A percentile compares a stretch with the other conserved stretches of the same genome.
Conservation (phyloP, 495 filamentous ascomycete genomes). For the Penicillium macrosclerotiorum region DNA sequence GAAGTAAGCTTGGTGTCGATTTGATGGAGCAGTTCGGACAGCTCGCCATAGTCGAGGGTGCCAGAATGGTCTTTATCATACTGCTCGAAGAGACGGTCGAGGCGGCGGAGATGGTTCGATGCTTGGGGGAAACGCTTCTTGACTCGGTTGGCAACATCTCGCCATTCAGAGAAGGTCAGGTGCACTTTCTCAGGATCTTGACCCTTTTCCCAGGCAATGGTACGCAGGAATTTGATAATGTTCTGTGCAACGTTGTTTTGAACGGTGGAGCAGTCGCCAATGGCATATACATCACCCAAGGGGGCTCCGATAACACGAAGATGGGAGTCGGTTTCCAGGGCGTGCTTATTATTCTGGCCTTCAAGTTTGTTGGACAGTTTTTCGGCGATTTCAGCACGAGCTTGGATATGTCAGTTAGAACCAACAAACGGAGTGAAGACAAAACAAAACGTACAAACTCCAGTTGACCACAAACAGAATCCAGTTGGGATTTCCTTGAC, state of each 20-base stretch:
- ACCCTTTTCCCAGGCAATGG: slow-evolving; percentile 87
- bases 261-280: slow-evolving; percentile 95
- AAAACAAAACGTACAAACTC: slow-evolving; percentile 55
- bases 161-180: slow-evolving; percentile 86
- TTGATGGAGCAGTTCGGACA: slow-evolving; percentile 81
- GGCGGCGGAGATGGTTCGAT: slow-evolving; percentile 78
- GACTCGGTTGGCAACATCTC: slow-evolving; percentile 73
- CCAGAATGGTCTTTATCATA: slow-evolving; percentile 93
- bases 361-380: slow-evolving; percentile 70
- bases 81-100: slow-evolving; percentile 83
- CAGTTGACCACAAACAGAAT: slow-evolving; percentile 98
- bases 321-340: slow-evolving; percentile 93
- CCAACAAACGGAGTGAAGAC: neutral
- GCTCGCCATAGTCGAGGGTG: slow-evolving; percentile 89
- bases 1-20: slow-evolving; percentile 89
- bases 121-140: slow-evolving; percentile 92
- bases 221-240: slow-evolving; percentile 83
- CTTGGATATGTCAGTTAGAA: slow-evolving; percentile 28
- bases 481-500: slow-evolving; percentile 93
- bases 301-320: slow-evolving; percentile 89
- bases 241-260: slow-evolving; percentile 93
- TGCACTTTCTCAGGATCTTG: slow-evolving; percentile 80
- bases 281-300: slow-evolving; percentile 91
- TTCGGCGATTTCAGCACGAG: slow-evolving; percentile 78
- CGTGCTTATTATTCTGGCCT: slow-evolving; percentile 81